Base-by-base conservation (phyloP, 768 basidiomycete species). In the Russula earlei region DNA sequence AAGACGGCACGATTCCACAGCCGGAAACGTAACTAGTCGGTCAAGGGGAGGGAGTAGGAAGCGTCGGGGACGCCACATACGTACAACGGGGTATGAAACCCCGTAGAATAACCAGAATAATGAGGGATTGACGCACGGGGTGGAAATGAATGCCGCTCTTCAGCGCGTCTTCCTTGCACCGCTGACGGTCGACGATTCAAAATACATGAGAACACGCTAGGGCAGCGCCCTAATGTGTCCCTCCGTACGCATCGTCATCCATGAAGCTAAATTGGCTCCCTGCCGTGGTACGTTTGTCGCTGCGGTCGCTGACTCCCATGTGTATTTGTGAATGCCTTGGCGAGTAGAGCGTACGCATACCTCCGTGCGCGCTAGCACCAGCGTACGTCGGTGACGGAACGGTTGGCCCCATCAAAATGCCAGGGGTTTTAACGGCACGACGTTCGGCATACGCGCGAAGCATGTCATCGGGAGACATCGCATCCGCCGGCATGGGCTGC, bases 401-500 rank as follows among this genome's bases (percentile, higher is more conserved):
- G 12, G 66, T 41, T 27, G 67, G 67, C 7, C 56, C 47, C 17
- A 43, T 52, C 29, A 37, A 45, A 33, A n/a, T 57, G n/a, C 45
- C 62, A 31, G 67, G 62, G 44, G 70, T 69, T 58, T 69, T 70
- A 24, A 70, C 71, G 11, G 64, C 63, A 43, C 68, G 70, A 59
- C 77, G 72, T 25, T 73, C 77, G 5, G 85, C 85, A 57, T 87
- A 88, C 1, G 83, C 84, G 36, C 83, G 80, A 43, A 89, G 73
- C 82, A 89, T 85, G 24, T 80, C 87, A 65, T 90, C 87, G 3
- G 87, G 87, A 1, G 76, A 75, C 77, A 78, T 78, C 46, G 70
- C 61, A 33, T 62, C 72, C 2, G 68, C 73, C 24, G 75, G 72
- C 64, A 72, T 62, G 2, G 75, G 63, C 61, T 72, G 71, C 72